Evolutionary conservation across 768 basidiomycete species (phyloP).

Genomic region (Collybia nuda): DNA sequence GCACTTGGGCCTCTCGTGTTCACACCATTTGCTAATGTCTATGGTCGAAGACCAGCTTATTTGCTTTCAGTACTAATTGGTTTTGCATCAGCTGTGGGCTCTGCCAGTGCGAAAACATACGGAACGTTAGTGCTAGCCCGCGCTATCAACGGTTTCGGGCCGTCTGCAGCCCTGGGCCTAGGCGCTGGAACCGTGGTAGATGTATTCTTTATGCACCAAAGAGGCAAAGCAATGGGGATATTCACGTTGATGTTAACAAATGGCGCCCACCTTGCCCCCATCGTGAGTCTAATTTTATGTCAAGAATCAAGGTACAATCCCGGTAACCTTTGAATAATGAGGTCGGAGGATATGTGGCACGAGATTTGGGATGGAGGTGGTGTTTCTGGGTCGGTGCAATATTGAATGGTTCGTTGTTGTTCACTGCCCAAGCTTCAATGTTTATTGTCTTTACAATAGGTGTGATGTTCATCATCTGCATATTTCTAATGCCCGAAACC

Average conservation of each 20-base stretch:
- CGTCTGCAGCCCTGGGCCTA: conserved; percentile 33
- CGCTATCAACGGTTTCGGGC: conserved; percentile 35
- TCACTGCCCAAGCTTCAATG: background rate
- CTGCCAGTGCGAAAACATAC: conserved; percentile 30
- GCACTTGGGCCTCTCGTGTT: conserved; percentile 35
- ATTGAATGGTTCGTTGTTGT: conserved; percentile 26
- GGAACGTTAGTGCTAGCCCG: conserved; percentile 31
- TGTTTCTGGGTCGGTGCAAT: conserved; percentile 44
- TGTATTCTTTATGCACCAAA: conserved; percentile 33
- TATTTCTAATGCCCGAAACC: conserved; percentile 42
- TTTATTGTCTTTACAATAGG: conserved; percentile 7
- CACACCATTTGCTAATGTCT: conserved; percentile 39
- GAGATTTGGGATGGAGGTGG: conserved; percentile 39
- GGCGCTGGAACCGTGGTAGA: conserved; percentile 40
- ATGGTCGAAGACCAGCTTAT: conserved; percentile 36
- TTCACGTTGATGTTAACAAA: conserved; percentile 41
- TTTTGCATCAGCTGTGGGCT: conserved; percentile 30
- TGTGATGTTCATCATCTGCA: conserved; percentile 29
- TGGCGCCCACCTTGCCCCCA: conserved; percentile 40
- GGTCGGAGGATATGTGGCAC: conserved; percentile 38
- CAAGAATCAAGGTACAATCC: background rate
- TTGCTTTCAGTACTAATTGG: conserved; percentile 33
- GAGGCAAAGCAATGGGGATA: conserved; percentile 43
- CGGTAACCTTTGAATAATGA: conserved; percentile 6
- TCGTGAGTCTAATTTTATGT: conserved; percentile 22